These are phyloP conservation scores for Sporothrix schenckii DNA, from an alignment of 2,329 filamentous ascomycete species.

Conservation along the genomic window DNA sequence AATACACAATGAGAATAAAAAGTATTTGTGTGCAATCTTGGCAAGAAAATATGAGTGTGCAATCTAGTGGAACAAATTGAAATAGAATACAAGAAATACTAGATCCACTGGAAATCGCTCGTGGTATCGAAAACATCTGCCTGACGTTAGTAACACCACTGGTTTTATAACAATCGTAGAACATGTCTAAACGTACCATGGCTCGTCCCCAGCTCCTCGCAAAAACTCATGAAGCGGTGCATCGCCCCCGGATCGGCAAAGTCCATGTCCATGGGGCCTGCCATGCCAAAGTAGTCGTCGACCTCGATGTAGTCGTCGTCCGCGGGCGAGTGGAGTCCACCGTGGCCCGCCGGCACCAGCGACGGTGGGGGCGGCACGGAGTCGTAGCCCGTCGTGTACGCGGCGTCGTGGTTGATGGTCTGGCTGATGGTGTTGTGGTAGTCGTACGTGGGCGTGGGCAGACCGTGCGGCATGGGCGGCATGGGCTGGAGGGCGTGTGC, in stretches of 20 bases:
- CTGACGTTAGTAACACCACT: not conserved
- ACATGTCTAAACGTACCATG: not conserved
- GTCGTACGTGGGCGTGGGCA: not conserved
- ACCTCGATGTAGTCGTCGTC: not conserved
- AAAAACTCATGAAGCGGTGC: constrained; percentile 12
- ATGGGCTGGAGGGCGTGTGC: not conserved
- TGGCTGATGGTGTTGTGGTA: not conserved
- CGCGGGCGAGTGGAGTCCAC: not conserved
- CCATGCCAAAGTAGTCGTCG: not conserved
- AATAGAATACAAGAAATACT: not conserved
- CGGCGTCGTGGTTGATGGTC: no score
- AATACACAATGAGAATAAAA: not conserved
- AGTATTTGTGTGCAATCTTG: not conserved
- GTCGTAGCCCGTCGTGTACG: not conserved
- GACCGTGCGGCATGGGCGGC: not conserved
- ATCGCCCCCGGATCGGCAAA: not conserved
- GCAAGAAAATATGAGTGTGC: not conserved
- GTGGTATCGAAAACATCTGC: not conserved
- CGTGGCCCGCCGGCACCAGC: not conserved
- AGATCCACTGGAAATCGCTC: constrained; percentile 8
- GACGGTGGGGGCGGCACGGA: not conserved
- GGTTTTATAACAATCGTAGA: not conserved
- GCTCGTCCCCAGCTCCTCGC: not conserved
- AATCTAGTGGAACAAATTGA: not conserved
- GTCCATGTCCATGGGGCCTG: not conserved